phyloP scores from a whole-genome alignment of 2,329 filamentous ascomycete genomes.

The Trichoderma lentiforme region DNA sequence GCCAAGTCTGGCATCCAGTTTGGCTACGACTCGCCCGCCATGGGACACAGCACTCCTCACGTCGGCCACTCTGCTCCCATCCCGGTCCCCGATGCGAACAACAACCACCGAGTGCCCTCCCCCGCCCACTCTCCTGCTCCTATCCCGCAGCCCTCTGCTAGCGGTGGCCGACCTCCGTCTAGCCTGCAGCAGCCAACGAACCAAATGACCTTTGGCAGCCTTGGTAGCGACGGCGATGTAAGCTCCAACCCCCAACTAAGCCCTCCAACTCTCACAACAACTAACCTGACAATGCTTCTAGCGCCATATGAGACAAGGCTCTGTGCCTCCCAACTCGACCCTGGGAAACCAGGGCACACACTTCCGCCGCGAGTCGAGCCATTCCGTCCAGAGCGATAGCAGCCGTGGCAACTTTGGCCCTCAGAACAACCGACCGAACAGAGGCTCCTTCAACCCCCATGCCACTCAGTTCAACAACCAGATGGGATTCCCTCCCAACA shows the following conservation, averaged over 20 bases:
- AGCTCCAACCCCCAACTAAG: slow-evolving; percentile 33
- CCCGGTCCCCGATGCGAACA: slow-evolving; percentile 52
- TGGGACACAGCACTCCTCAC: slow-evolving; percentile 65
- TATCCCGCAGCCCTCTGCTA: slow-evolving; percentile 81
- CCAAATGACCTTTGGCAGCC: slow-evolving; percentile 79
- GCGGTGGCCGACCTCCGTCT: slow-evolving; percentile 82
- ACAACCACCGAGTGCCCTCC: slow-evolving; percentile 70
- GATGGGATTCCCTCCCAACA: slow-evolving; percentile 44
- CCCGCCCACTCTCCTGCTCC: slow-evolving; percentile 88
- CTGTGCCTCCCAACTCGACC: slow-evolving; percentile 59
- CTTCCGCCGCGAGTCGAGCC: slow-evolving; percentile 80
- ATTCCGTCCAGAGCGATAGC: slow-evolving; percentile 63
- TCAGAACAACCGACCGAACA: slow-evolving; percentile 48
- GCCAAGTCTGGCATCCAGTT: slow-evolving; percentile 72
- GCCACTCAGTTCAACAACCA: slow-evolving; percentile 45
- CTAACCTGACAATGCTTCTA: slow-evolving; percentile 32
- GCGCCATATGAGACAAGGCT: slow-evolving; percentile 67
- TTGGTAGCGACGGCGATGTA: slow-evolving; percentile 77
- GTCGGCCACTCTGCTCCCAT: slow-evolving; percentile 53
- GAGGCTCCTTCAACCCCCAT: slow-evolving; percentile 46
- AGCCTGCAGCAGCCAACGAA: slow-evolving; percentile 64
- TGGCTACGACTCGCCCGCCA: slow-evolving; percentile 67
- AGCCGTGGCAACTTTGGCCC: slow-evolving; percentile 53
- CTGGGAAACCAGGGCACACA: slow-evolving; percentile 65
- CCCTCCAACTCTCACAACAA: slow-evolving; percentile 12